A percentile compares a stretch with the other conserved stretches of the same genome.
These are phyloP conservation scores for Xylaria castorea DNA, from an alignment of 495 filamentous ascomycete species.

Conservation along the genomic window DNA sequence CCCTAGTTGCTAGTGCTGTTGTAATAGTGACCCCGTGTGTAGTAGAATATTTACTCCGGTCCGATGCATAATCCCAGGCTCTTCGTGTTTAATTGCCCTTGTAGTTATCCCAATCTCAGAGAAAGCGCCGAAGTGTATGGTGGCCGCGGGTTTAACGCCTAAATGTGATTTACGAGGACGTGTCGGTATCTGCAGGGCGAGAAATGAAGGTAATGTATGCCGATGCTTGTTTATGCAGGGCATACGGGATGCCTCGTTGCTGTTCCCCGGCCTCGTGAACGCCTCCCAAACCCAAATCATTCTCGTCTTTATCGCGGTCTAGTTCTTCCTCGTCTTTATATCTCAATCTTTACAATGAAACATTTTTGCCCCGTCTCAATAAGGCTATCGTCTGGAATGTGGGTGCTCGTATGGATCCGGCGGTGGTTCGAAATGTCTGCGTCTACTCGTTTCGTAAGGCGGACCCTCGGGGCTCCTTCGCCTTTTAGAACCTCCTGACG, in stretches of 20 bases:
- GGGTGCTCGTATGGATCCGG: slow-evolving; percentile 35
- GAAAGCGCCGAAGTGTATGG: slow-evolving; percentile 10
- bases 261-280: slow-evolving; percentile 12
- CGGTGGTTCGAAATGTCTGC: slow-evolving; percentile 49
- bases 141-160: slow-evolving; percentile 11
- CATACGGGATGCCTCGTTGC: slow-evolving; percentile 4
- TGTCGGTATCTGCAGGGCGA: slow-evolving; percentile 5
- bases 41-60: slow-evolving; percentile 22
- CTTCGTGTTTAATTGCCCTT: slow-evolving; percentile 9
- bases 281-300: slow-evolving; percentile 20
- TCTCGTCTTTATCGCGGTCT: slow-evolving; percentile 21
- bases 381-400: slow-evolving; percentile 25
- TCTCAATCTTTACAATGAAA: slow-evolving; percentile 5
- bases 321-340: slow-evolving; percentile 2
- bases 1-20: not conserved
- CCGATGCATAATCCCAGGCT: slow-evolving; percentile 24
- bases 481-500: slow-evolving; percentile 40
- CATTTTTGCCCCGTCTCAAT: slow-evolving; percentile 1
- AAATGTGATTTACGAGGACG: slow-evolving; percentile 4
- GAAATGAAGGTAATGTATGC: slow-evolving; percentile 3
- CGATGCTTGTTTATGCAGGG: not conserved
- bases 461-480: slow-evolving; percentile 50
- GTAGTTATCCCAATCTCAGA: slow-evolving; percentile 19
- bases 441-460: slow-evolving; percentile 50
- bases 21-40: slow-evolving; percentile 11